A percentile compares a stretch with the other conserved stretches of the same genome.
These are phyloP conservation scores for Lactarius psammicola DNA, from an alignment of 768 basidiomycete species.

Conservation along the genomic window DNA sequence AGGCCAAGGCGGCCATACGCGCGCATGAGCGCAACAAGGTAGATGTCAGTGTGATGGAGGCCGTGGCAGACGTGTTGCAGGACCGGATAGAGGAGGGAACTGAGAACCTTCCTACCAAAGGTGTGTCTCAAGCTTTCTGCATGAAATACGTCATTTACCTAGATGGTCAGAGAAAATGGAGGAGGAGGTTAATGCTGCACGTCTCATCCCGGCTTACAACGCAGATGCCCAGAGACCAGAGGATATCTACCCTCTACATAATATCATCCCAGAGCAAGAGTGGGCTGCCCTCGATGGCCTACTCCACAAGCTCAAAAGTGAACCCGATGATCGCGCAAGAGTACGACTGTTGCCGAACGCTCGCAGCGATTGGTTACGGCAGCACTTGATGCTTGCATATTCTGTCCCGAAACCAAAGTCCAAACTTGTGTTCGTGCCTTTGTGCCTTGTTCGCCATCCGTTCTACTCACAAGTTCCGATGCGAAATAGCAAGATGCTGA, in stretches of 20 bases:
- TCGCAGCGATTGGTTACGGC: conserved; percentile 67
- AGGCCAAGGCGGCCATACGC: conserved; percentile 81
- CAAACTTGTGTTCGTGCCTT: conserved; percentile 53
- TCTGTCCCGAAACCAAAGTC: conserved; percentile 51
- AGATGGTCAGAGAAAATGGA: conserved; percentile 61
- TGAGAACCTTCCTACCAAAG: conserved; percentile 62
- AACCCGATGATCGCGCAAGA: conserved; percentile 48
- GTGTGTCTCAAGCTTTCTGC: conserved; percentile 43
- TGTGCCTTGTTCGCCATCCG: conserved; percentile 5
- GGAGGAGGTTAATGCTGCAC: conserved; percentile 56
- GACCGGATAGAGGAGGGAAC: conserved; percentile 77
- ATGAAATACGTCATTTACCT: not conserved
- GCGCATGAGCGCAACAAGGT: conserved; percentile 88
- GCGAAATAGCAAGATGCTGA: conserved; percentile 59
- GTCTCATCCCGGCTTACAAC: conserved; percentile 77
- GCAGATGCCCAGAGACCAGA: conserved; percentile 61
- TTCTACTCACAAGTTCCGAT: not conserved
- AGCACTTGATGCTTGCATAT: conserved; percentile 51
- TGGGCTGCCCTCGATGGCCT: conserved; percentile 58
- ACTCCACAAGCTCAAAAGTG: conserved; percentile 55
- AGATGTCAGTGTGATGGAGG: conserved; percentile 84
- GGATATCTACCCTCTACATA: conserved; percentile 72
- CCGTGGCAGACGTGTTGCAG: conserved; percentile 78
- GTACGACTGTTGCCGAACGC: conserved; percentile 57
- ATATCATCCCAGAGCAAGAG: conserved; percentile 78